Evolutionary conservation across 1,284 basidiomycete species (phyloP).

Genomic region (Singerocomus inundabilis): DNA sequence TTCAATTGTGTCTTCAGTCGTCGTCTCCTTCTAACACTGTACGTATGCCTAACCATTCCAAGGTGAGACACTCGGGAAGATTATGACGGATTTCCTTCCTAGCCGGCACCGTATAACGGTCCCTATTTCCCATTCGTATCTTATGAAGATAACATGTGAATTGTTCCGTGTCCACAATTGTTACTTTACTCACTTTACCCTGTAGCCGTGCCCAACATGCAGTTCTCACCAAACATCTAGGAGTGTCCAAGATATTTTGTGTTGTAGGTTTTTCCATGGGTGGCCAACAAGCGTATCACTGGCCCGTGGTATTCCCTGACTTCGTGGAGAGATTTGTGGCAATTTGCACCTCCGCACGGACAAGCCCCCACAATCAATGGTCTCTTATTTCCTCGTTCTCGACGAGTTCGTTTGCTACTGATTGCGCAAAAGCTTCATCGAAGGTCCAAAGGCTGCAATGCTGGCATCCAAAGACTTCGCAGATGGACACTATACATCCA

Average conservation of each 20-base stretch:
- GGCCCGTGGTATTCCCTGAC: constrained; percentile 37
- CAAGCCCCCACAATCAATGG: constrained; percentile 41
- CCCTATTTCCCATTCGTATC: constrained; percentile 42
- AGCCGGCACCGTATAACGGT: constrained; percentile 42
- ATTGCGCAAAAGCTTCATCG: constrained; percentile 34
- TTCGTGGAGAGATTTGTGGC: constrained; percentile 38
- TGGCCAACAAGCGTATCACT: constrained; percentile 46
- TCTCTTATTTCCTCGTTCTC: constrained; percentile 4
- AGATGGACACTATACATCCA: constrained; percentile 35
- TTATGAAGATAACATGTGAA: constrained; percentile 61
- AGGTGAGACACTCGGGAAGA: neutral
- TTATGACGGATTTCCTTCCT: neutral
- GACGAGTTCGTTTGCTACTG: neutral
- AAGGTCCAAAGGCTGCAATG: constrained; percentile 40
- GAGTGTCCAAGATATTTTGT: constrained; percentile 47
- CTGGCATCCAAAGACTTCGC: constrained; percentile 37
- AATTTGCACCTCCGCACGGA: constrained; percentile 39
- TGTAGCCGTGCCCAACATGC: constrained; percentile 53
- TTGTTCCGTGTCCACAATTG: neutral
- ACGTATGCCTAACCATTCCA: neutral
- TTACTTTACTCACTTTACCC: neutral
- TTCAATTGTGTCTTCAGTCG: constrained; percentile 36
- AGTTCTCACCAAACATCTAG: constrained; percentile 50
- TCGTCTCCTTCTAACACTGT: constrained; percentile 65
- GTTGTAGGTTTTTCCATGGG: constrained; percentile 65